Base-by-base conservation (phyloP, 2,329 filamentous ascomycete genomes). In the Cladobotryum mycophilum region DNA sequence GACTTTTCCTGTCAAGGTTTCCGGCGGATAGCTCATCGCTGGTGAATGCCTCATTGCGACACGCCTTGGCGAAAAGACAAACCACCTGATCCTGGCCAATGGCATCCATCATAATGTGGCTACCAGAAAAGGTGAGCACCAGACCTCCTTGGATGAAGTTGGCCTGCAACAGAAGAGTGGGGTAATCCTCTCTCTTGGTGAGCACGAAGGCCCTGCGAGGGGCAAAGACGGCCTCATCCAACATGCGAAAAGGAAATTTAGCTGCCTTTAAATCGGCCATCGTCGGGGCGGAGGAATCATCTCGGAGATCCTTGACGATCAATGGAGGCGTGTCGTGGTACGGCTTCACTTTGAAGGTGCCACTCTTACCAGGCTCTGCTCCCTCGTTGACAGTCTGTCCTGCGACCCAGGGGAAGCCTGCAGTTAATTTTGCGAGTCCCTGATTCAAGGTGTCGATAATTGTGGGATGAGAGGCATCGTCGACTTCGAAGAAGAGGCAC, bases 81-180 rank as follows among this genome's bases (percentile, higher is more conserved):
- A 79, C 75, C n/a, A 78, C 53, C 18, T 71, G 65, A 3, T 64
- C 73, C 54, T 76, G 70, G 2, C 76, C 78, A 1, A 67, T 68
- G 62, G 76, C 74, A 49, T 82, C 79, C 68, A 79, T 75, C 1
- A 65, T 60, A 5, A 68, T 67, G 54, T 82, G 79, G 22, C 78
- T 70, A 7, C 65, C 69, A 25, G 67, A 68, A 22, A 79, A 64
- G 3, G 72, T 76, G 7, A 82, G 65, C 1, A 82, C 53, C 0
- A 82, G 56, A 0, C 76, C 78, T 3, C 71, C 75, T 2, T 55
- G 47, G 36, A 81, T 70, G 49, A 78, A 72, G 45, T 69, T 79
- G 2, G 68, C 67, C 55, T 80, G 77, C 1, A 78, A 30, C 9
- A 30, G 25, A 11, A 30, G 25, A 6, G 25, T 30, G 3, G 25